Percentiles rank a stretch among this genome's conserved stretches.
phyloP scores from a whole-genome alignment of 2,329 filamentous ascomycete species.

The Parastagonospora avenae region DNA sequence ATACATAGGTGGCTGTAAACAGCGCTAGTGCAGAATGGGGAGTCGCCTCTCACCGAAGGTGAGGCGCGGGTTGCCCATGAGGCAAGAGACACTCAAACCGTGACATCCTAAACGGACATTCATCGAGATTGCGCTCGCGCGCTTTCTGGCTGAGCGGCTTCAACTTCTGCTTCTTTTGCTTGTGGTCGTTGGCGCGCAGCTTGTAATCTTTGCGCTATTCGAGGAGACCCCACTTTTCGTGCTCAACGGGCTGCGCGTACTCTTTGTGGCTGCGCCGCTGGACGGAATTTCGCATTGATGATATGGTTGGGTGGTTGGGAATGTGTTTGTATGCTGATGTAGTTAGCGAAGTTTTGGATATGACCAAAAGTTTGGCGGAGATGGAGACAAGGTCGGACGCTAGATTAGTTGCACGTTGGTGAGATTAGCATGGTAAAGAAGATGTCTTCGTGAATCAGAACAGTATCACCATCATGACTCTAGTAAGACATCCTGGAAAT shows the following conservation, averaged over 20 bases:
- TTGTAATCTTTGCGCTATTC: constrained; percentile 92
- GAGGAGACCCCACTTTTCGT: constrained; percentile 84
- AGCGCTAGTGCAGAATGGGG: no score
- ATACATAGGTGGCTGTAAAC: no score
- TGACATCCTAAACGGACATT: constrained; percentile 70
- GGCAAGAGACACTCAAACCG: no score
- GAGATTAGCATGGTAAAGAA: no score
- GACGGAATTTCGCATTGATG: constrained; percentile 45
- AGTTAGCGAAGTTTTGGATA: neutral
- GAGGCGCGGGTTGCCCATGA: no score
- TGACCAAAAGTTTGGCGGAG: constrained; percentile 10
- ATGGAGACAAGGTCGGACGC: neutral
- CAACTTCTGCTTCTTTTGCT: constrained; percentile 64
- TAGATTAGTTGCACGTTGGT: no score
- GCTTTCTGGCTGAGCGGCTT: constrained; percentile 66
- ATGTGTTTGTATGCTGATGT: neutral
- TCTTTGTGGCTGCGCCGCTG: constrained; percentile 87
- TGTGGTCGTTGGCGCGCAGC: constrained; percentile 68
- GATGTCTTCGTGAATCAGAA: no score
- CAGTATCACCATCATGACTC: no score
- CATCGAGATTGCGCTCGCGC: constrained; percentile 67
- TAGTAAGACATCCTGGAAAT: no score
- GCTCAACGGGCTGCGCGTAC: constrained; percentile 83
- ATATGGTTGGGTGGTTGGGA: constrained; percentile 28
- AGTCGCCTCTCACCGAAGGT: no score